Conservation (phyloP, 1,139 yeast species). For the Blastobotrys raffinosifermentans region DNA sequence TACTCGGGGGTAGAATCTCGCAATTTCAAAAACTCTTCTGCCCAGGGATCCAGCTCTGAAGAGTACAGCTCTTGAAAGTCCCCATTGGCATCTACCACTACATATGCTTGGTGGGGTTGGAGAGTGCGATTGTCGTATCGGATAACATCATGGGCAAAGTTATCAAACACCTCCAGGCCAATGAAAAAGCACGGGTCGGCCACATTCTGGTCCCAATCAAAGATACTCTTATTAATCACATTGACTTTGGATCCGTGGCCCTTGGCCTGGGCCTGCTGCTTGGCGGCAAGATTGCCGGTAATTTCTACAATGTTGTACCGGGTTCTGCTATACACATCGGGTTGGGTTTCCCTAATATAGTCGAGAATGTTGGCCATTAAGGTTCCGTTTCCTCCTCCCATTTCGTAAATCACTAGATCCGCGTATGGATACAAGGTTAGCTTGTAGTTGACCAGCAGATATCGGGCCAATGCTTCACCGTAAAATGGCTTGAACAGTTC, state of each 20-base stretch:
- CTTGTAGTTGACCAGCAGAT: conserved; percentile 63
- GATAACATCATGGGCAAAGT: conserved; percentile 75
- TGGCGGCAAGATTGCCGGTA: conserved; percentile 58
- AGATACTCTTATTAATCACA: conserved; percentile 66
- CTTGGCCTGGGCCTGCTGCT: conserved; percentile 44
- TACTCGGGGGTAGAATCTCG: conserved; percentile 43
- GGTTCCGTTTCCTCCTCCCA: conserved; percentile 92
- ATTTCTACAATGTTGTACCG: conserved; percentile 75
- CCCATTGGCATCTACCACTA: conserved; percentile 64
- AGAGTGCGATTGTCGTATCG: conserved; percentile 67
- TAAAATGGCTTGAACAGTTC: conserved; percentile 74
- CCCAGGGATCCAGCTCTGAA: conserved; percentile 60
- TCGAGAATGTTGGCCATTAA: conserved; percentile 73
- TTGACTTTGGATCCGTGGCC: conserved; percentile 50
- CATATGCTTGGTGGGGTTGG: conserved; percentile 73
- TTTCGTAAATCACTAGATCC: conserved; percentile 70
- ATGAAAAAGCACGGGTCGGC: conserved; percentile 71
- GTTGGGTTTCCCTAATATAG: conserved; percentile 56
- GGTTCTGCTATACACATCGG: conserved; percentile 64
- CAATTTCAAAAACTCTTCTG: conserved; percentile 48
- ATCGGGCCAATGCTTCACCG: conserved; percentile 78
- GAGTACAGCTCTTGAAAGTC: conserved; percentile 73
- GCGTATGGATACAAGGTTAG: conserved; percentile 58
- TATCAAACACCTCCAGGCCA: conserved; percentile 82
- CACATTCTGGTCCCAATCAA: conserved; percentile 63